Evolutionary conservation across 2,329 filamentous ascomycete species (phyloP).

Genomic region (Pezicula radicicola): DNA sequence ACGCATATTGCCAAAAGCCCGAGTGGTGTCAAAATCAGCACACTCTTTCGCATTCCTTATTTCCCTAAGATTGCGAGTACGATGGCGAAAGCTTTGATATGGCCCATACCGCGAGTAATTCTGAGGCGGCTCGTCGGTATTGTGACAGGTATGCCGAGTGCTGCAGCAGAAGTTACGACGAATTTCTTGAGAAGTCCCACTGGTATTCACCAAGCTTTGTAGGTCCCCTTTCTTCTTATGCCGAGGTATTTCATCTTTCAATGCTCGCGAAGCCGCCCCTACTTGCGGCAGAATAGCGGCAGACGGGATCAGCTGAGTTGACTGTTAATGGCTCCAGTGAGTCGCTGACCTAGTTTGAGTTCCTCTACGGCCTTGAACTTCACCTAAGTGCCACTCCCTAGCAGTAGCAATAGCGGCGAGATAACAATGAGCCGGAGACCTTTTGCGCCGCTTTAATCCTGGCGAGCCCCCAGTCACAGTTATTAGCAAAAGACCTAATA

Average conservation of each 20-base stretch:
- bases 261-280: background rate
- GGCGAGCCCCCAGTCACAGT: too few relatives aligned
- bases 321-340: too few relatives aligned
- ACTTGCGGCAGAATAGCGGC: too few relatives aligned
- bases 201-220: conserved; percentile 56
- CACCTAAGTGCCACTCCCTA: too few relatives aligned
- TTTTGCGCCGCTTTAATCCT: too few relatives aligned
- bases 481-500: background rate
- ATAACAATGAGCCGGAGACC: too few relatives aligned
- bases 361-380: too few relatives aligned
- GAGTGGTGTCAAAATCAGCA: conserved; percentile 50
- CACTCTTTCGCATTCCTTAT: conserved; percentile 35
- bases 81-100: conserved; percentile 32
- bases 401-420: too few relatives aligned
- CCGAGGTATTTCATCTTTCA: background rate
- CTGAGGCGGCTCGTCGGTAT: conserved; percentile 41
- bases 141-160: conserved; percentile 44
- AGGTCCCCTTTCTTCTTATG: background rate
- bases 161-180: conserved; percentile 47
- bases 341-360: too few relatives aligned
- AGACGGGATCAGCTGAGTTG: too few relatives aligned
- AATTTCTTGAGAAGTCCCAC: conserved; percentile 53
- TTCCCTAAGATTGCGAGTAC: conserved; percentile 20
- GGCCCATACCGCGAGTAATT: conserved; percentile 34
- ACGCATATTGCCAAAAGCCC: conserved; percentile 65